phyloP scores from a whole-genome alignment of 352 stramenopile genomes.

The Blastocystis sp. region DNA sequence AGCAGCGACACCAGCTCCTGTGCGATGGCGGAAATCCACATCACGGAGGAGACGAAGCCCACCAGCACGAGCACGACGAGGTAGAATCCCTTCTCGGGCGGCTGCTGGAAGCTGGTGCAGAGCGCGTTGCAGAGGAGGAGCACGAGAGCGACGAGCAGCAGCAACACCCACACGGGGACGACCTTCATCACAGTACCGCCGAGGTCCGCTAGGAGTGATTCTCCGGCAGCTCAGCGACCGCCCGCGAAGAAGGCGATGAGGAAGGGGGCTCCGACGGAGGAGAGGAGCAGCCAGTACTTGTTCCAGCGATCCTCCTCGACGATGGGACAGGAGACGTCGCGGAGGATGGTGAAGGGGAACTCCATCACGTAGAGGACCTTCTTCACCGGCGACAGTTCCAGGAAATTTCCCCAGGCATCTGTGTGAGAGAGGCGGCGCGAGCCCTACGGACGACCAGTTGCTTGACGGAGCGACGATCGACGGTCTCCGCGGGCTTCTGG shows the following conservation, averaged over 20 bases:
- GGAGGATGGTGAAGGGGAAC: constrained; percentile 65
- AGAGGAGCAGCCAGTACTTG: constrained; percentile 35
- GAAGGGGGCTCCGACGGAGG: constrained; percentile 51
- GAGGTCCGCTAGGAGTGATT: constrained; percentile 6
- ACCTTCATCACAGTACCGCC: background rate
- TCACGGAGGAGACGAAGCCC: constrained; percentile 67
- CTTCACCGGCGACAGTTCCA: background rate
- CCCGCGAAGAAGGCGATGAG: constrained; percentile 1
- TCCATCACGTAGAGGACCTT: constrained; percentile 61
- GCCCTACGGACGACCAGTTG: background rate
- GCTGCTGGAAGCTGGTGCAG: constrained; percentile 24
- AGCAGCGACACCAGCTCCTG: constrained; percentile 74
- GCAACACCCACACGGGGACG: constrained; percentile 18
- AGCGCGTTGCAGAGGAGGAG: constrained; percentile 51
- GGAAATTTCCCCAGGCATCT: background rate
- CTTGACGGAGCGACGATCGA: background rate
- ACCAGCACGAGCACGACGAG: constrained; percentile 54
- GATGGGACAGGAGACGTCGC: constrained; percentile 68
- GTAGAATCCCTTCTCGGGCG: background rate
- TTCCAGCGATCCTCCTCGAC: constrained; percentile 70
- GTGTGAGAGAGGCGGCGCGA: background rate
- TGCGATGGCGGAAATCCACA: constrained; percentile 79
- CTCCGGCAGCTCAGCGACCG: background rate
- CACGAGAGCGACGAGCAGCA: background rate
- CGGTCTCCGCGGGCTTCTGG: background rate